Evolutionary conservation across 169 alveolate species (phyloP), one percentile per base, ranked within the genome.

Genomic region (Perkinsus chesapeaki): DNA sequence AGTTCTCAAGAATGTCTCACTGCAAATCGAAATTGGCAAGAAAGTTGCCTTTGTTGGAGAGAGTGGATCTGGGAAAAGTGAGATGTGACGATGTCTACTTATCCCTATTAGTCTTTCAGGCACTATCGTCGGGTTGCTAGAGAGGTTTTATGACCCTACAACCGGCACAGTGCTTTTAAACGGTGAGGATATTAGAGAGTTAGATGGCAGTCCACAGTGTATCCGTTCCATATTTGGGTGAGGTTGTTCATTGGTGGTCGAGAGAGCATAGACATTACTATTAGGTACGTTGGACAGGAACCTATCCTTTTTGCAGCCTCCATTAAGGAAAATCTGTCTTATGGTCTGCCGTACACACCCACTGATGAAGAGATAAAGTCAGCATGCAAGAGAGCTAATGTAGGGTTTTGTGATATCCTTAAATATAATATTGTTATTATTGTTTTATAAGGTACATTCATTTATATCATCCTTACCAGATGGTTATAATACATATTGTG

Each of bases 41-140:
- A 94, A 93, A 72, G 96, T 98, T 3, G 99, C 99, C 48, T 96
- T 98, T 91, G 99, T 98, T 73, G 99, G 99, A 0, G 95, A 97
- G n/a, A 97, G 99, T 31, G 99, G 99, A 12, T 93, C 98, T 91
- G 99, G 99, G 36, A 98, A 98, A 95, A 96, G 98, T 73, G 23
- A 60, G 3, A 34, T 20, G 12, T 60, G 37, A 27, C 23, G 7
- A 0, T 60, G 82, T 12, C 31, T 27, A 16, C 82, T 60, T 7
- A 9, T 0, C 82, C 0, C 27, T 12, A 34, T 20, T 60, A 1
- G 36, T 60, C 60, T 43, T 43, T 5, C 12, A 60, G 82, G 82
- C 31, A 98, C 99, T 0, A 96, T 98, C 48, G 96, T 97, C 95
- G 94, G 97, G 39, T 92, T 98, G 91, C 94, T 98, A 1, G 96